Evolutionary conservation across 75 land plant species (phyloP).

Genomic region (Isoetes taiwanensis): DNA sequence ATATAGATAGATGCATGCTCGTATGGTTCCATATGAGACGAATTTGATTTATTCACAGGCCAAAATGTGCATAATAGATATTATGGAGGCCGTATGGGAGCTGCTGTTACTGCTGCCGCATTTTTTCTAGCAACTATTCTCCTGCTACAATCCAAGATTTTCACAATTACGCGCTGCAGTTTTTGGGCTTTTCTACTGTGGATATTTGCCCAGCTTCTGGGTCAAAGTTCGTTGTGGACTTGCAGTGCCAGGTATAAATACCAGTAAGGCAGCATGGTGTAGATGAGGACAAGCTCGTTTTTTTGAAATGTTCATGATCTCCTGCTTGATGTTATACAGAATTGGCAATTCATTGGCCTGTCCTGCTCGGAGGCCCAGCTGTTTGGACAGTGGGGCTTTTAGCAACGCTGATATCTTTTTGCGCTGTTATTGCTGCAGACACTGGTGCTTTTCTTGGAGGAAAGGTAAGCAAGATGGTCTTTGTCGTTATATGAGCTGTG

Average conservation of each 20-base stretch:
- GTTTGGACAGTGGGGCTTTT: constrained; percentile 91
- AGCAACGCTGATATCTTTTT: constrained; percentile 70
- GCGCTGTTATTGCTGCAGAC: constrained; percentile 90
- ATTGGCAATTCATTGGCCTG: constrained; percentile 48
- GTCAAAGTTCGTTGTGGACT: constrained; percentile 86
- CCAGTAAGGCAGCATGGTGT: too few species aligned
- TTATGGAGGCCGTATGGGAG: constrained; percentile 71
- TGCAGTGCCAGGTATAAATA: constrained; percentile 72
- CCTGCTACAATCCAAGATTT: constrained; percentile 83
- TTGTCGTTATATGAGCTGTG: too few species aligned
- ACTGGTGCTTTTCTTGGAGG: constrained; percentile 90
- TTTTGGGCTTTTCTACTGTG: constrained; percentile 93
- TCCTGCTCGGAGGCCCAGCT: constrained; percentile 65
- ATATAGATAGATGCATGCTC: too few species aligned
- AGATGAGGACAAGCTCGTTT: too few species aligned
- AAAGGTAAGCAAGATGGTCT: constrained; percentile 29
- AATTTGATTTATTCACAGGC: too few species aligned
- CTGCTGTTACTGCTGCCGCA: constrained; percentile 64
- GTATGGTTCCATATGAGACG: too few species aligned
- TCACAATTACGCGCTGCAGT: constrained; percentile 80
- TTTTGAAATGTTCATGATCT: too few species aligned
- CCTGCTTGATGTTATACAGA: constrained; percentile 33
- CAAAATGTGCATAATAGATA: constrained; percentile 48
- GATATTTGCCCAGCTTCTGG: constrained; percentile 97
- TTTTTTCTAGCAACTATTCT: constrained; percentile 69